Evolutionary conservation across 2,329 filamentous ascomycete species (phyloP), one percentile per base, ranked within the genome.

Genomic region (Neurospora sp.): DNA sequence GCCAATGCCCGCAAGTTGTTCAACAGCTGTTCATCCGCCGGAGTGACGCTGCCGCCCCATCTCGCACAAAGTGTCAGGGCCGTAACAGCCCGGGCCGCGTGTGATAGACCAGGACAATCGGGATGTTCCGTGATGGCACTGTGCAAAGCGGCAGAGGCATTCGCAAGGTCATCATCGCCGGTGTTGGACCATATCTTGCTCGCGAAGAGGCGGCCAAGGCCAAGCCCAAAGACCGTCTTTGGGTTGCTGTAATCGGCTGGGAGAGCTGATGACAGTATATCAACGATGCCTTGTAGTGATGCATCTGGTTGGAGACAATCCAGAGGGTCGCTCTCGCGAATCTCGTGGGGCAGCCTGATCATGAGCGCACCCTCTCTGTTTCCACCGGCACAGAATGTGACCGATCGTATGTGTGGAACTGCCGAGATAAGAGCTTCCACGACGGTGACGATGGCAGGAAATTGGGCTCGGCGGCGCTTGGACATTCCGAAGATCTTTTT

Each of bases 351-450:
- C 11, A 97, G 84, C 71, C 85, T 89, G 79, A 91, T 88, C 80
- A 92, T 93, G 46, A 97, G 81, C 62, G 89, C 89, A 0, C 94
- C 94, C 79, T 97, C 93, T 52, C 93, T 85, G 72, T 97, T 94
- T 8, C 93, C 94, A 23, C 94, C 78, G 74, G 92, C 90, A 77
- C 93, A 96, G 80, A 97, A 97, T 0, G 90, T 90, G 2, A 94
- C 91, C 33, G 87, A 85, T 62, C 88, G 87, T 74, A 97, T 90
- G 62, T 84, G 84, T 4, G 91, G 91, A 2, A 97, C 84, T 0
- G 89, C 87, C 52, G 86, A 82, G 39, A 90, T 83, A 17, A 97
- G 86, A 19, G 91, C 89, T 39, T 90, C 87, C n/a, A 97, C 88
- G 4, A 97, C 88, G 38, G 92, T 88, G 0, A 89, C 88, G 39